phyloP scores from a whole-genome alignment of 2,329 filamentous ascomycete genomes.

The Penicillium sp. region DNA sequence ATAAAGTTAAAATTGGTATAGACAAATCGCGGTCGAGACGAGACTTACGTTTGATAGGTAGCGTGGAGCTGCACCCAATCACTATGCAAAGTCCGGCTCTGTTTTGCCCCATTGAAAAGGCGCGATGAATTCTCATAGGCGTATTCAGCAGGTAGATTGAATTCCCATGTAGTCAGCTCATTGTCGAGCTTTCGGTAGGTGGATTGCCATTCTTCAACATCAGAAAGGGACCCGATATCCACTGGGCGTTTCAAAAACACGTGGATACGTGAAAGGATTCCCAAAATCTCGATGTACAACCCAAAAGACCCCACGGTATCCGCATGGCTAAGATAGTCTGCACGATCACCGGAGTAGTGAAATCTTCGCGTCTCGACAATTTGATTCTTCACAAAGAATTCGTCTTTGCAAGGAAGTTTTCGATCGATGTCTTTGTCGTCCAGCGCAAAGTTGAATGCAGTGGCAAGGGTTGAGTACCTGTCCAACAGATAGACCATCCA shows the following conservation, averaged over 20 bases:
- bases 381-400: slow-evolving; percentile 80
- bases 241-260: slow-evolving; percentile 85
- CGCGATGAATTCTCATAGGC: slow-evolving; percentile 71
- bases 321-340: slow-evolving; percentile 67
- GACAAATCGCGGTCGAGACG: not conserved
- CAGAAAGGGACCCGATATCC: slow-evolving; percentile 78
- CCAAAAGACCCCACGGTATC: slow-evolving; percentile 86
- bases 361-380: slow-evolving; percentile 86
- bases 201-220: slow-evolving; percentile 87
- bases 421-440: slow-evolving; percentile 89
- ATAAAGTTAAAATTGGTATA: slow-evolving; percentile 20
- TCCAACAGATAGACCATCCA: slow-evolving; percentile 95
- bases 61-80: slow-evolving; percentile 90
- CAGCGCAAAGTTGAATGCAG: slow-evolving; percentile 87
- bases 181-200: slow-evolving; percentile 83
- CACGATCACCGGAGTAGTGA: slow-evolving; percentile 50
- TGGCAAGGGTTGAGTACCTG: slow-evolving; percentile 85
- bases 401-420: slow-evolving; percentile 81
- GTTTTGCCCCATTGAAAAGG: slow-evolving; percentile 66
- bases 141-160: slow-evolving; percentile 77
- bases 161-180: slow-evolving; percentile 79
- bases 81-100: slow-evolving; percentile 70
- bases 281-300: slow-evolving; percentile 86
- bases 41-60: slow-evolving; percentile 74
- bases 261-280: slow-evolving; percentile 84